phyloP scores from a whole-genome alignment of 116 monocot species.

The Zostera marina region DNA sequence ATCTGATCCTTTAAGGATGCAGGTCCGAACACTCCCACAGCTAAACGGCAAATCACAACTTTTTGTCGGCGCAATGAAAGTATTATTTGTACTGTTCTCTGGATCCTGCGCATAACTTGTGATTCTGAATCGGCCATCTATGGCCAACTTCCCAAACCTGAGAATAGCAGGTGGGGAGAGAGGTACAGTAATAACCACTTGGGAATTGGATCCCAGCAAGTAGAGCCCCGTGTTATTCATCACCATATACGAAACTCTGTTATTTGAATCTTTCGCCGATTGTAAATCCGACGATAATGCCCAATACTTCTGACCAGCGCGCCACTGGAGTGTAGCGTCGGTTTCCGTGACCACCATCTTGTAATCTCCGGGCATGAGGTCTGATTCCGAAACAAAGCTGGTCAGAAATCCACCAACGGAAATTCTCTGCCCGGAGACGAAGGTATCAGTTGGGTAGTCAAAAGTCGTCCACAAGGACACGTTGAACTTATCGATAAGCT shows the following conservation, averaged over 20 bases:
- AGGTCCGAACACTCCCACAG: too few relatives aligned
- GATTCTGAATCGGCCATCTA: conserved; percentile 22
- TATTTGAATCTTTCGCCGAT: conserved; percentile 19
- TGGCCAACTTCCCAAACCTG: conserved; percentile 19
- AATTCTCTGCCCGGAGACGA: conserved; percentile 50
- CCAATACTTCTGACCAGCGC: conserved; percentile 42
- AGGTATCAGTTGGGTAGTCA: conserved; percentile 52
- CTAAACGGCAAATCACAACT: too few relatives aligned
- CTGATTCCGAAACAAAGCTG: conserved; percentile 15
- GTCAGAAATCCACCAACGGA: conserved; percentile 30
- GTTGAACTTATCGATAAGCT: conserved; percentile 37
- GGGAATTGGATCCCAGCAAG: conserved; percentile 10
- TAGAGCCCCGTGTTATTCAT: conserved; percentile 45
- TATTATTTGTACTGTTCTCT: too few relatives aligned
- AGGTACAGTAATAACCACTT: conserved; percentile 5
- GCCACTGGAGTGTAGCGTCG: conserved; percentile 38
- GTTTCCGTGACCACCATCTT: conserved; percentile 17
- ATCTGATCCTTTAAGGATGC: too few relatives aligned
- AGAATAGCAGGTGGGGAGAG: conserved; percentile 4
- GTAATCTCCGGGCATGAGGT: conserved; percentile 28
- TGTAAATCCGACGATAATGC: conserved; percentile 24
- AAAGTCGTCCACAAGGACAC: conserved; percentile 69
- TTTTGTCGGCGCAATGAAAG: too few relatives aligned
- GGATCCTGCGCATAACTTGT: not conserved
- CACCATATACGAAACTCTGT: conserved; percentile 20